A percentile compares a stretch with the other conserved stretches of the same genome.
These are phyloP conservation scores for Scutellaria baicalensis DNA, from an alignment of 257 asterid species.

Conservation along the genomic window DNA sequence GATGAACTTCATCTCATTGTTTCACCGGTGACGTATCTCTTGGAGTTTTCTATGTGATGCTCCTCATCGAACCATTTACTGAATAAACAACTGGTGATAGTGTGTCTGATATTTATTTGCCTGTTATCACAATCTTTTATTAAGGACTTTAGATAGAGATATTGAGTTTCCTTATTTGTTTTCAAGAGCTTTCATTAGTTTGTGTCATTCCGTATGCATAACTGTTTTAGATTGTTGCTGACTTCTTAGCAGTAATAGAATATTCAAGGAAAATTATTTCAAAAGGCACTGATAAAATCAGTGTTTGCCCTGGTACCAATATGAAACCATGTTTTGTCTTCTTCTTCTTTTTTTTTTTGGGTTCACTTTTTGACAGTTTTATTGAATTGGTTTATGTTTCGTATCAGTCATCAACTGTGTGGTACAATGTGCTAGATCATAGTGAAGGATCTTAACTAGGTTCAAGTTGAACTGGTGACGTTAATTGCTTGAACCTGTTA, in stretches of 20 bases:
- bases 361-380: neutral
- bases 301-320: neutral
- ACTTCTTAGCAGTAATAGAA: neutral
- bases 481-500: constrained; percentile 6
- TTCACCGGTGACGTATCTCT: neutral
- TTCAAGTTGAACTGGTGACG: neutral
- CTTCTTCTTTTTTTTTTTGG: too few relatives aligned
- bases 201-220: neutral
- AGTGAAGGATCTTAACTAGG: neutral
- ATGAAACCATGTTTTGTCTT: neutral
- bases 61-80: neutral
- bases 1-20: constrained; percentile 3
- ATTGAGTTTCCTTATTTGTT: neutral
- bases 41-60: neutral
- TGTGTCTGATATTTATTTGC: neutral
- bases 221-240: neutral
- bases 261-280: neutral
- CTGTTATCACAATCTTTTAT: neutral
- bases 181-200: neutral
- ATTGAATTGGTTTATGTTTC: neutral
- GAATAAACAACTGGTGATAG: neutral
- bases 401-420: neutral
- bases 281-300: neutral
- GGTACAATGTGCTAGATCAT: neutral
- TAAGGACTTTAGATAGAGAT: neutral